Evolutionary conservation across 257 asterid species (phyloP), one percentile per base, ranked within the genome.

Genomic region (Knoxia roxburghii): DNA sequence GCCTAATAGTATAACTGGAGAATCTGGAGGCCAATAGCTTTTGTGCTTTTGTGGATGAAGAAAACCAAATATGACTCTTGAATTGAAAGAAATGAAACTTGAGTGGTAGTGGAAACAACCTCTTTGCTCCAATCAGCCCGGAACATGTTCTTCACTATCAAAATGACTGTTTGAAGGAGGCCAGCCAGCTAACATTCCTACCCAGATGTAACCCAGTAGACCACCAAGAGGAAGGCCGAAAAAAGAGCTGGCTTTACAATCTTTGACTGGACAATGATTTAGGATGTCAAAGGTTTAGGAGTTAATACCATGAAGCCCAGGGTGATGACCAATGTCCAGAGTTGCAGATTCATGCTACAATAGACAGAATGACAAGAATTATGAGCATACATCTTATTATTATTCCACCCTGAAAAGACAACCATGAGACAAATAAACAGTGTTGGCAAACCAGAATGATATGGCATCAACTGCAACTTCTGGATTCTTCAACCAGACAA

Each of bases 191-290:
- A 91, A 69, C 95, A 91, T 86, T 5, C 96, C 96, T 18, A 82
- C 64, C 98, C 95, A 91, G 8, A 91, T 87, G 82, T 83, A 89
- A 24, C 98, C 95, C 33, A 89, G 86, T 68, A 89, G 68, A 0
- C 86, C 98, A 20, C 96, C 96, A 13, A 91, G 68, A 1, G 98
- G 98, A 68, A 91, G 85, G 41, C 98, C 98, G 32, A 35, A n/a
- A 59, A n/a, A 56, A 13, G 5, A 56, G 2, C 41, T 6, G 41
- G 4, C 6, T 56, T 33, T 33, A 27, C n/a, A 26, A 13, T 37
- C 30, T 3, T 4, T 27, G 2, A 17, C 8, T 26, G 7, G 61
- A 4, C 61, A 27, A 55, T 29, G 6, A 27, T 29, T 12, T 27
- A 14, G 37, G 39, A 17, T 14, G 29, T 55, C 29, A 1, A 55